Conservation (phyloP, 2,329 filamentous ascomycete genomes). For the Colletotrichum cordylinicola region DNA sequence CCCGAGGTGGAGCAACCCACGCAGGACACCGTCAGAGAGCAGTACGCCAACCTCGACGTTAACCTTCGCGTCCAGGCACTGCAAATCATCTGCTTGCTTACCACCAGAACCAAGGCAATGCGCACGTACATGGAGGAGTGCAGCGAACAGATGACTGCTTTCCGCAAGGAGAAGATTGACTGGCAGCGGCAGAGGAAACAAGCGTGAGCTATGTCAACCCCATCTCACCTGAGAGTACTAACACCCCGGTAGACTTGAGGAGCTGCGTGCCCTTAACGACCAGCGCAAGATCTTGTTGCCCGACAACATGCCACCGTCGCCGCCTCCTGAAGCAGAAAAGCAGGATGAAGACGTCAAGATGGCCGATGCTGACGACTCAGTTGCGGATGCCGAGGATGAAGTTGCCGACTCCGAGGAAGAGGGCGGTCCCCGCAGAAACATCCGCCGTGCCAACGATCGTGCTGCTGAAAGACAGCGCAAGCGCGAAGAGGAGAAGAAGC, state of each 20-base stretch:
- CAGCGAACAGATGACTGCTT: constrained; percentile 91
- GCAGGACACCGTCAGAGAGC: constrained; percentile 72
- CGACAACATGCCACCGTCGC: constrained; percentile 73
- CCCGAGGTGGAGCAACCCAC: constrained; percentile 73
- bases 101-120: constrained; percentile 84
- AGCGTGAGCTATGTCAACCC: constrained; percentile 51
- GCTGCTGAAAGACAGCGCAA: constrained; percentile 78
- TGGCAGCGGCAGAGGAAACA: constrained; percentile 80
- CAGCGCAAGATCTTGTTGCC: constrained; percentile 76
- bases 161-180: constrained; percentile 95
- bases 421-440: constrained; percentile 53
- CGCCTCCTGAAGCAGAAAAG: constrained; percentile 54
- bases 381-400: constrained; percentile 61
- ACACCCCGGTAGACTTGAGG: constrained; percentile 63
- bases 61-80: constrained; percentile 83
- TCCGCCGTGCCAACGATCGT: constrained; percentile 69
- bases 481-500: constrained; percentile 74
- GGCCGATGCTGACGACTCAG: constrained; percentile 68
- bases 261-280: constrained; percentile 73
- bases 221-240: constrained; percentile 23
- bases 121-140: constrained; percentile 91
- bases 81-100: constrained; percentile 86
- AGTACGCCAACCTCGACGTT: constrained; percentile 80
- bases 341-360: constrained; percentile 65
- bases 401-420: constrained; percentile 76